A percentile compares a stretch with the other conserved stretches of the same genome.
Evolutionary conservation across 176 grass and related monocot genomes (phyloP).

Genomic region (Avena sativa): DNA sequence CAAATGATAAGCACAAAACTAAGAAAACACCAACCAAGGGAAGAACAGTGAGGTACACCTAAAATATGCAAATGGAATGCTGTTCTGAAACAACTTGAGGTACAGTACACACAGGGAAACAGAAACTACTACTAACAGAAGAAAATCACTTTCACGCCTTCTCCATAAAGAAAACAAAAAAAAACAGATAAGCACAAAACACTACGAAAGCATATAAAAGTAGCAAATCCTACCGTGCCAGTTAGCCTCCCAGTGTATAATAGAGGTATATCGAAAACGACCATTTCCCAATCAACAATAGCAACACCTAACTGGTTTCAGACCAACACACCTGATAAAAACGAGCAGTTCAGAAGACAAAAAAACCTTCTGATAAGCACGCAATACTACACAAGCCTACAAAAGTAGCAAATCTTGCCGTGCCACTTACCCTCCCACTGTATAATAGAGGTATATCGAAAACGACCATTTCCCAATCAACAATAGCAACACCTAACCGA

Average conservation of each 20-base stretch:
- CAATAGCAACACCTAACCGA: constrained; percentile 8
- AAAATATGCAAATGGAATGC: not conserved
- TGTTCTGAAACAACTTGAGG: not conserved
- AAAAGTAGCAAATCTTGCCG: constrained; percentile 17
- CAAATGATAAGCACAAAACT: not conserved
- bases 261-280: constrained; percentile 2
- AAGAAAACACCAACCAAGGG: not conserved
- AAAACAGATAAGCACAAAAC: not conserved
- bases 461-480: constrained; percentile 20
- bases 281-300: constrained; percentile 19
- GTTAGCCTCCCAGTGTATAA: not conserved
- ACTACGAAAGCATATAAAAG: not conserved
- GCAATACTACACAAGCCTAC: not conserved
- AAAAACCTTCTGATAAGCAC: not conserved
- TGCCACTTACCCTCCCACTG: not conserved
- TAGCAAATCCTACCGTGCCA: constrained; percentile 12
- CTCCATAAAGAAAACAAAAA: not conserved
- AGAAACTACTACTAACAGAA: not conserved
- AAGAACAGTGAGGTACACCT: not conserved
- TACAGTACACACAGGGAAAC: not conserved
- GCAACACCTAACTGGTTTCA: constrained; percentile 7
- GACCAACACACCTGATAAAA: not conserved
- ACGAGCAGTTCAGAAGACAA: not conserved
- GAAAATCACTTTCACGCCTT: not conserved
- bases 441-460: constrained; percentile 2